A percentile compares a stretch with the other conserved stretches of the same genome.
These are phyloP conservation scores for Penicillium paxilli DNA, from an alignment of 495 filamentous ascomycete genomes.

Conservation along the genomic window DNA sequence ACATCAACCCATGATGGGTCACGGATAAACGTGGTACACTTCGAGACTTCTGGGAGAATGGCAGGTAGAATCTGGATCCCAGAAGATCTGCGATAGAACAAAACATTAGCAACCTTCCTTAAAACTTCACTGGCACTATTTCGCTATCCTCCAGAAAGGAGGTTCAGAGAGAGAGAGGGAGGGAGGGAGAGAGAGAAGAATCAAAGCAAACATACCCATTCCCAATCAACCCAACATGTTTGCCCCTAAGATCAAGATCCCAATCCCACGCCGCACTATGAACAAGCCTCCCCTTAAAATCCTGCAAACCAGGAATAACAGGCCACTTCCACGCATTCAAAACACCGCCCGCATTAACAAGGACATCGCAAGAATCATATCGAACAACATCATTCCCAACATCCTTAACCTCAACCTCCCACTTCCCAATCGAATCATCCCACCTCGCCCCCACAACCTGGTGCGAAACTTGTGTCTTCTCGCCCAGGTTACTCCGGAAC, in stretches of 20 bases:
- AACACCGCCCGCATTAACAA: constrained; percentile 48
- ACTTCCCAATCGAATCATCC: constrained; percentile 30
- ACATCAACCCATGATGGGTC: constrained; percentile 10
- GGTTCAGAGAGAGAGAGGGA: too few relatives aligned
- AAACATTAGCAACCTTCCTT: neutral
- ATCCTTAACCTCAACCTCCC: constrained; percentile 44
- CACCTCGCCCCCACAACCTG: constrained; percentile 28
- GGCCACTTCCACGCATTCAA: constrained; percentile 54
- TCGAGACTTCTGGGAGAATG: constrained; percentile 44
- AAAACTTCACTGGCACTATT: too few relatives aligned
- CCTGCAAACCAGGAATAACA: constrained; percentile 42
- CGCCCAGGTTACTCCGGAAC: constrained; percentile 25
- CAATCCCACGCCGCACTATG: constrained; percentile 49
- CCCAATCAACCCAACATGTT: constrained; percentile 48
- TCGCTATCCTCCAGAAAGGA: too few relatives aligned
- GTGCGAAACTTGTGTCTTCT: constrained; percentile 27
- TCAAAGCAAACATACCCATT: constrained; percentile 33
- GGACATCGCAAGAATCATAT: constrained; percentile 46
- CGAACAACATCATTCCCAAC: constrained; percentile 25
- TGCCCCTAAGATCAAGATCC: constrained; percentile 27
- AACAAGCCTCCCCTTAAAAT: constrained; percentile 45
- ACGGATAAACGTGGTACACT: constrained; percentile 12
- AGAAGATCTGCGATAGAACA: constrained; percentile 16
- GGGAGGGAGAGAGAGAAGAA: too few relatives aligned
- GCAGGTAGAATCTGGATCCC: constrained; percentile 54